phyloP scores from a whole-genome alignment of 2,329 filamentous ascomycete genomes.

The Nemania sp. region DNA sequence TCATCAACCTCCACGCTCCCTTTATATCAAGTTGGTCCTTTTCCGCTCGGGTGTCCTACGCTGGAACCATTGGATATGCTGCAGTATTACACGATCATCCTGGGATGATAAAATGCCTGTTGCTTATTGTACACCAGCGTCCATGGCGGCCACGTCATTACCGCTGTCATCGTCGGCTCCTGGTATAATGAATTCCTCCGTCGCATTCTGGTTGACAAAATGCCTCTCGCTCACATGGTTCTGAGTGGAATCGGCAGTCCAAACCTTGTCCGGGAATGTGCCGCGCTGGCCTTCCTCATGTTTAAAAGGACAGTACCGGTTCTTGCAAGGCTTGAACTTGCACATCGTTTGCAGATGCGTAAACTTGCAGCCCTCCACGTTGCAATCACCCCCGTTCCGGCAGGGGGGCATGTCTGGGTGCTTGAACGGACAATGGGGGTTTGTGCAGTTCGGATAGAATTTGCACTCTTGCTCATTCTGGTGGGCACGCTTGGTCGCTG shows the following conservation, averaged over 20 bases:
- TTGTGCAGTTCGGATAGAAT: constrained; percentile 90
- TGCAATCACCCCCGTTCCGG: constrained; percentile 88
- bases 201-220: constrained; percentile 72
- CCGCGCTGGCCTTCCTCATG: constrained; percentile 90
- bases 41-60: background rate
- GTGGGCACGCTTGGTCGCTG: constrained; percentile 76
- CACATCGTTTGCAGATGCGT: constrained; percentile 84
- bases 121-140: constrained; percentile 24
- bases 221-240: constrained; percentile 85
- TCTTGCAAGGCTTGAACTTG: constrained; percentile 89
- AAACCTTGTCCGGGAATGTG: constrained; percentile 85
- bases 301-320: constrained; percentile 84
- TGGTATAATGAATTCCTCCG: constrained; percentile 75
- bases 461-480: constrained; percentile 86
- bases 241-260: constrained; percentile 68
- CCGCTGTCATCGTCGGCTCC: constrained; percentile 47
- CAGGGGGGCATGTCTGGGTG: constrained; percentile 87
- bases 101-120: background rate
- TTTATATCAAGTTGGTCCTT: background rate
- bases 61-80: background rate
- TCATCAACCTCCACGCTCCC: constrained; percentile 8
- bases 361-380: constrained; percentile 80
- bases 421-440: constrained; percentile 83
- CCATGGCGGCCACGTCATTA: constrained; percentile 26
- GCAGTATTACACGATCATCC: background rate